Percentiles rank a stretch among this genome's conserved stretches.
phyloP scores from a whole-genome alignment of 768 basidiomycete genomes.

The Udeniomyces megalosporus region DNA sequence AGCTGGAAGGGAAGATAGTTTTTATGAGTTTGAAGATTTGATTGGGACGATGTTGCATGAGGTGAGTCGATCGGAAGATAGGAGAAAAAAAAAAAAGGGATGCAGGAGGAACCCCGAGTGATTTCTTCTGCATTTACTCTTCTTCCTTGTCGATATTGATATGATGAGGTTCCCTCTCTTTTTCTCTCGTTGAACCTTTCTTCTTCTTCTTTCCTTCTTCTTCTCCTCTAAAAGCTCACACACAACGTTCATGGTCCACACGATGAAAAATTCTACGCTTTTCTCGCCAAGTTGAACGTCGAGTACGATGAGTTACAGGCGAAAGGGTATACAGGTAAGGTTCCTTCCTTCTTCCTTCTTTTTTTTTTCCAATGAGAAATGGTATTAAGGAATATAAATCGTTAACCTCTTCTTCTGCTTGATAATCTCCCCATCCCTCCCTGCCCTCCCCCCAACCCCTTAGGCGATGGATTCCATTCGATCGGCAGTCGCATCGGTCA shows the following conservation, averaged over 20 bases:
- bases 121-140: not conserved
- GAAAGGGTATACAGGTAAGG: constrained; percentile 56
- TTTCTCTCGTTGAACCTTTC: too few relatives aligned
- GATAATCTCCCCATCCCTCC: too few relatives aligned
- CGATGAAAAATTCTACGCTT: constrained; percentile 40
- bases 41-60: constrained; percentile 82
- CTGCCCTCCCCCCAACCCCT: not conserved
- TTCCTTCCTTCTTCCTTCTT: not conserved
- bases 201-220: constrained; percentile 6
- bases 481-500: constrained; percentile 55
- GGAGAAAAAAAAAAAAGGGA: too few relatives aligned
- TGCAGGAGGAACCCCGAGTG: too few relatives aligned
- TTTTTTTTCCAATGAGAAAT: not conserved
- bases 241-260: constrained; percentile 83
- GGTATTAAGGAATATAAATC: too few relatives aligned
- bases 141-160: not conserved
- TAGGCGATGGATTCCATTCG: constrained; percentile 70
- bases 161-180: constrained; percentile 15
- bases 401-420: not conserved
- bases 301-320: constrained; percentile 66
- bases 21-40: constrained; percentile 58
- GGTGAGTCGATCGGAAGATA: too few relatives aligned
- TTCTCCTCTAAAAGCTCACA: constrained; percentile 42
- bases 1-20: constrained; percentile 47
- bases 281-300: constrained; percentile 48